Base-by-base conservation (phyloP, 148 eudicot genomes). In the Euryodendron excelsum region DNA sequence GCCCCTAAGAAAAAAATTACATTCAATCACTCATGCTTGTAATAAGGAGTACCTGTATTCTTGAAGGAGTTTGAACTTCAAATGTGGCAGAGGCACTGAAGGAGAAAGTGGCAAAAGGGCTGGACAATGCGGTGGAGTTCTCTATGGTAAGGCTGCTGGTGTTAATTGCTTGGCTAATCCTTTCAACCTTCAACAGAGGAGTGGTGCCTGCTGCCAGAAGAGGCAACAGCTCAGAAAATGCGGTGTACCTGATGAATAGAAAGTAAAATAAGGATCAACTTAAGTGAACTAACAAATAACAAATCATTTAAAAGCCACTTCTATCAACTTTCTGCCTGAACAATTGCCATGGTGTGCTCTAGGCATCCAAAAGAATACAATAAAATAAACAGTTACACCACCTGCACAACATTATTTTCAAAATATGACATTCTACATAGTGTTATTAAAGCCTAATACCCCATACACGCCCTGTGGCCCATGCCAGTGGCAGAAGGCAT, bases 141-240 rank as follows among this genome's bases (percentile, higher is more conserved):
- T 90, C 94, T 60, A 96, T 89, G 73, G 88, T 89, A 11, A 82
- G 82, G 81, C 65, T 92, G 77, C 86, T 84, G 41, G 89, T 78
- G 69, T 83, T 79, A 67, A 96, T 92, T 69, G 84, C 78, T 86
- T 96, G 99, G 75, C 84, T 73, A 68, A 96, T 93, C 81, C 82
- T 80, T 20, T 96, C 84, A 72, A 96, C 93, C 87, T 92, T 96
- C 85, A 93, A 76, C 45, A 89, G 78, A 50, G 95, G 91, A 25
- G 85, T 82, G 44, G 78, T 82, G 72, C 97, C 91, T 30, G 82
- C 83, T 64, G 97, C 99, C 61, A 96, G 89, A 77, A 96, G 97
- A 72, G 99, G 97, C 83, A 96, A 69, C 80, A 96, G 80, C 86
- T 96, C 99, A 55, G 99, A 96, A 84, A 87, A 91, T 82, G 99